Evolutionary conservation across 257 asterid species (phyloP).

Genomic region (Solanum bulbocastanum): DNA sequence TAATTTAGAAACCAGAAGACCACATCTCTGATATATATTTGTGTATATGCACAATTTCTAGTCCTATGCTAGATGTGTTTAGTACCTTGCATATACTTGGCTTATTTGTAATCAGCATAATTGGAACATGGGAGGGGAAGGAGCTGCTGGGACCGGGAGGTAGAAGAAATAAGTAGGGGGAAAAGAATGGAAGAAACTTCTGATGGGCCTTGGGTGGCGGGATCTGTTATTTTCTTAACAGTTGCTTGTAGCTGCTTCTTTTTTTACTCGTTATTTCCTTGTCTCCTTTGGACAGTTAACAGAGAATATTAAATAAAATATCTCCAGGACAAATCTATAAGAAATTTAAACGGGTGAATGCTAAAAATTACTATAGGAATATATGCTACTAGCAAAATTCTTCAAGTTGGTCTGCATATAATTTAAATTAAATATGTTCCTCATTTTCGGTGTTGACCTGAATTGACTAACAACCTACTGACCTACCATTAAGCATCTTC

Average conservation of each 20-base stretch:
- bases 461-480: neutral
- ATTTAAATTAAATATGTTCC: neutral
- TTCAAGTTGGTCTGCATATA: neutral
- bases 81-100: neutral
- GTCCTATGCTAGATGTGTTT: neutral
- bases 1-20: neutral
- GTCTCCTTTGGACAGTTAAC: neutral
- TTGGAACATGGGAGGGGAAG: neutral
- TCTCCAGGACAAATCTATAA: neutral
- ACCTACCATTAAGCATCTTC: neutral
- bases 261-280: neutral
- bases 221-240: neutral
- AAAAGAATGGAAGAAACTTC: neutral
- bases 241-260: neutral
- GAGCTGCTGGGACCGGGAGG: neutral
- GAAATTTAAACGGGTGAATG: neutral
- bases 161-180: neutral
- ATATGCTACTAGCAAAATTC: neutral
- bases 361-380: neutral
- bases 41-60: neutral
- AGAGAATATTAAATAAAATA: neutral
- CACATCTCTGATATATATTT: neutral
- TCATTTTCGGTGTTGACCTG: neutral
- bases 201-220: neutral
- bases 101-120: neutral